A percentile compares a stretch with the other conserved stretches of the same genome.
Evolutionary conservation across 2,329 filamentous ascomycete genomes (phyloP).

Genomic region (Chaetomiaceae sp.): DNA sequence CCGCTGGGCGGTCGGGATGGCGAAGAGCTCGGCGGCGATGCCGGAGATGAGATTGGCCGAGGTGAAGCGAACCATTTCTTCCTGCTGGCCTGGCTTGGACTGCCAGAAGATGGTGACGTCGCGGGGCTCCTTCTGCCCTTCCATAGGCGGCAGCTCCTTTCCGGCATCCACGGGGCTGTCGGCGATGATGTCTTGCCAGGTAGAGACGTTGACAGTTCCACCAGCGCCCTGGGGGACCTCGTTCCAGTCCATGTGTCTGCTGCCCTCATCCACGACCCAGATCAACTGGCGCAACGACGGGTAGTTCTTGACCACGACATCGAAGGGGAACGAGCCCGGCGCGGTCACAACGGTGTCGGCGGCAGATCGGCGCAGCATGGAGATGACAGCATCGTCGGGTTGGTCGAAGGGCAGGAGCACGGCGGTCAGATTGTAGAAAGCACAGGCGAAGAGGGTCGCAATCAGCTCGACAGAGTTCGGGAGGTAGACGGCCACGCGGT

Average conservation of each 20-base stretch:
- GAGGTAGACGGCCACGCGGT: conserved; percentile 81
- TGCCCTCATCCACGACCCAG: conserved; percentile 91
- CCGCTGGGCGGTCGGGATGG: conserved; percentile 70
- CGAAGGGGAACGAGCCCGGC: conserved; percentile 81
- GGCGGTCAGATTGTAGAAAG: conserved; percentile 83
- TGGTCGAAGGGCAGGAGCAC: conserved; percentile 81
- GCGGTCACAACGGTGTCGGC: conserved; percentile 80
- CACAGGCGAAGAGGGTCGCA: conserved; percentile 75
- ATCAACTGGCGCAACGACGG: conserved; percentile 70
- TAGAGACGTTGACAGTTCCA: conserved; percentile 72
- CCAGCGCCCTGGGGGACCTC: conserved; percentile 75
- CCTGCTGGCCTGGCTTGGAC: conserved; percentile 44
- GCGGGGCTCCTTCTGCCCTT: conserved; percentile 48
- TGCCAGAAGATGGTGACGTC: conserved; percentile 66
- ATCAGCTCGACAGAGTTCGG: conserved; percentile 91
- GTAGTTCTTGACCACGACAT: conserved; percentile 64
- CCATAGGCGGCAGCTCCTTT: conserved; percentile 59
- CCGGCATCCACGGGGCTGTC: conserved; percentile 57
- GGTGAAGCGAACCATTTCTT: conserved; percentile 76
- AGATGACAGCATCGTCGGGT: conserved; percentile 60
- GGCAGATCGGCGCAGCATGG: conserved; percentile 66
- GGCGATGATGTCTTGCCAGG: conserved; percentile 85
- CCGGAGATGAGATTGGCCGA: conserved; percentile 84
- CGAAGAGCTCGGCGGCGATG: conserved; percentile 70
- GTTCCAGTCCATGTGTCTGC: conserved; percentile 91